Evolutionary conservation across 148 eudicot species (phyloP).

Genomic region (Dianthus caryophyllus): DNA sequence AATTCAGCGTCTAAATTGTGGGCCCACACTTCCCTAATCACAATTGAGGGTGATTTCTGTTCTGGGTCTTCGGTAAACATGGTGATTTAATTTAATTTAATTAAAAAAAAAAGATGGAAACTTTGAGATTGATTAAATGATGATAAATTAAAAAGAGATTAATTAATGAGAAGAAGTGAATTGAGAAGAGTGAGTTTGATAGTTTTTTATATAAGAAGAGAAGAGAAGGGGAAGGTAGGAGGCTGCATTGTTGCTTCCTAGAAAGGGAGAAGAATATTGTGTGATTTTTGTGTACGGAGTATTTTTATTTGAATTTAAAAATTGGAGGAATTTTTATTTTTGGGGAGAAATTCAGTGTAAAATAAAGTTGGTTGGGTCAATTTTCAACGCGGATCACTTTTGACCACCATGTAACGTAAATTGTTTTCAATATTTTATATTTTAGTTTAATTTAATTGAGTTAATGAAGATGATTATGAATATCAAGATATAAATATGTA

Average conservation of each 20-base stretch:
- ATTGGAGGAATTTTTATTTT: too few relatives aligned
- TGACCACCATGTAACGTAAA: slow-evolving; percentile 6
- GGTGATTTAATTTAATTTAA: too few relatives aligned
- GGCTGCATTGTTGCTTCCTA: slow-evolving; percentile 22
- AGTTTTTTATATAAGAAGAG: too few relatives aligned
- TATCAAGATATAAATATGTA: too few relatives aligned
- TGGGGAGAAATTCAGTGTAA: slow-evolving; percentile 5
- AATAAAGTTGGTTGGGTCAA: slow-evolving; percentile 9
- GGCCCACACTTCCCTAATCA: slow-evolving; percentile 55
- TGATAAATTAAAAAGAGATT: not conserved
- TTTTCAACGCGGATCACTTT: slow-evolving; percentile 32
- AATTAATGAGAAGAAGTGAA: too few relatives aligned
- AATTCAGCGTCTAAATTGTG: slow-evolving; percentile 46
- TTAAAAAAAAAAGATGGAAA: not conserved
- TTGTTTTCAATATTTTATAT: too few relatives aligned
- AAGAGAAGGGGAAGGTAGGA: not conserved
- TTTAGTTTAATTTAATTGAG: too few relatives aligned
- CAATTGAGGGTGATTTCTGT: slow-evolving; percentile 17
- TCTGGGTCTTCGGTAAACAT: slow-evolving; percentile 12
- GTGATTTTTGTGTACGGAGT: not conserved
- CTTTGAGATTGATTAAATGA: not conserved
- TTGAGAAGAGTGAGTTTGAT: not conserved
- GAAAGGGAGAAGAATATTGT: slow-evolving; percentile 17
- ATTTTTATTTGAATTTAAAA: too few relatives aligned
- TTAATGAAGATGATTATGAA: too few relatives aligned